A percentile compares a stretch with the other conserved stretches of the same genome.
Conservation (phyloP, 2,329 filamentous ascomycete genomes). For the Paraphoma sp. region DNA sequence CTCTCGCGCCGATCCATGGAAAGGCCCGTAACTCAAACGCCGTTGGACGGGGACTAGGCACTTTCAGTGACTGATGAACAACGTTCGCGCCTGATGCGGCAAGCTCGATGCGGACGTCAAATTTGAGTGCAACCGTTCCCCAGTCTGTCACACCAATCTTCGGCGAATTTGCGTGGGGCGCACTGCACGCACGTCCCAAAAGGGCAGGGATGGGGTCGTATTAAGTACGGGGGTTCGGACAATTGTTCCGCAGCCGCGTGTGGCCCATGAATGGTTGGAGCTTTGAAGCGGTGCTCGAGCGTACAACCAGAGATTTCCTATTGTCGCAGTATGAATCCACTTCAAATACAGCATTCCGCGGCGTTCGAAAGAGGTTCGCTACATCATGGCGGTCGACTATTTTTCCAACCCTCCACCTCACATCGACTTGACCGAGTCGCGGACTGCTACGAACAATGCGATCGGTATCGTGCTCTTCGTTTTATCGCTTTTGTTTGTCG, state of each 20-base stretch:
- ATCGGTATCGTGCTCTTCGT: slow-evolving; percentile 28
- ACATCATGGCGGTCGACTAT: slow-evolving; percentile 10
- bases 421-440: slow-evolving; percentile 26
- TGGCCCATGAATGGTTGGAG: neutral
- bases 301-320: neutral
- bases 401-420: slow-evolving; percentile 24
- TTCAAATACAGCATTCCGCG: neutral
- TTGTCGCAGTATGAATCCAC: neutral
- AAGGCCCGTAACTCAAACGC: neutral
- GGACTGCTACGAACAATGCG: slow-evolving; percentile 27
- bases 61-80: neutral
- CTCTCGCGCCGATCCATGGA: neutral
- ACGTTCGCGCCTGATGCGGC: neutral
- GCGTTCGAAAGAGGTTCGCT: neutral
- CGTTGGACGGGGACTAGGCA: neutral
- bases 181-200: neutral
- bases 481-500: slow-evolving; percentile 26
- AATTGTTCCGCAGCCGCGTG: neutral
- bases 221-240: neutral
- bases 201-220: neutral
- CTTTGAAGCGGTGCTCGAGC: neutral
- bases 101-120: neutral
- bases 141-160: neutral
- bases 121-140: neutral
- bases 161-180: neutral